Evolutionary conservation across 352 stramenopile species (phyloP), one percentile per base, ranked within the genome.

Genomic region (Achlya hypogyna): DNA sequence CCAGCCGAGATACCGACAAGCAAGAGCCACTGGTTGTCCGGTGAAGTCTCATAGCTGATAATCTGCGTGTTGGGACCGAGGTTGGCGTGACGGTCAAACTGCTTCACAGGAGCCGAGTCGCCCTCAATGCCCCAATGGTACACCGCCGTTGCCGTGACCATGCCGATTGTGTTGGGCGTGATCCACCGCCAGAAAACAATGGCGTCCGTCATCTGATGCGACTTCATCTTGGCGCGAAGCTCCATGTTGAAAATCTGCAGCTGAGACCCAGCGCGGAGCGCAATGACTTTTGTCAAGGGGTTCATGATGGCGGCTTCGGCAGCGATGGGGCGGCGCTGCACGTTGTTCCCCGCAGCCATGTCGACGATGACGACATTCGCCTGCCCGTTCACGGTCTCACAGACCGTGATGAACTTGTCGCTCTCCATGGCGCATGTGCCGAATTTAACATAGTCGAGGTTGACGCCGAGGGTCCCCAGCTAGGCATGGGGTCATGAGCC

Each of bases 161-260:
- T 74, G 5, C 90, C 98, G 62, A 99, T 97, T 51, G 96, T 98
- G 56, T 96, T 97, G 31, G 96, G 78, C 51, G 84, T 94, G 32
- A 98, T 96, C 97, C 97, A 99, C 62, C 96, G 92, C 97, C 97
- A 99, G 77, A 98, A 99, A n/a, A 98, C 89, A 42, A 99, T 84
- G 10, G 93, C 75, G 66, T 96, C 88, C 62, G 84, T 87, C 82
- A 97, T 93, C 75, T 96, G 77, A 71, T 94, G 86, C 65, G 84
- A 96, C 79, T 99, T 99, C 78, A 99, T 92, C 80, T 99, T 99
- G n/a, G 86, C 82, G 51, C 98, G 96, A n/a, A 98, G 83, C 72
- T 99, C 97, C 69, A 99, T 92, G 81, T 99, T 99, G 83, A 99
- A 99, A 71, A 99, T 98, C 84, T 99, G 98, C 70, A 99, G 88